Evolutionary conservation across 179 eudicot species (phyloP), one percentile per base, ranked within the genome.

Genomic region (Spinacia oleracea): DNA sequence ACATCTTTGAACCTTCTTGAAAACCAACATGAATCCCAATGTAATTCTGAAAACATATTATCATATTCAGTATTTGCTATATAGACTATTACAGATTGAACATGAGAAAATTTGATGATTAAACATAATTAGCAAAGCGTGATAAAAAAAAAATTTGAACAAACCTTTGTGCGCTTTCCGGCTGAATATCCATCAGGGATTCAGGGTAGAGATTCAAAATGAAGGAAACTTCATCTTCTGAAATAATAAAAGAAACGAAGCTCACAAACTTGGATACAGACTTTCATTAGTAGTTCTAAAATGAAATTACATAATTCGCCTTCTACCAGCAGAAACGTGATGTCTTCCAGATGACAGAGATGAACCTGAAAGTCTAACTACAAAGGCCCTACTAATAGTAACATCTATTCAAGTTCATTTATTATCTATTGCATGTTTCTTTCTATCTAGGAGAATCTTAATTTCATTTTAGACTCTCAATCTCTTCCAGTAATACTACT

Each of bases 191-290:
- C 94, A 85, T 93, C 93, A 38, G n/a, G n/a, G n/a, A n/a, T n/a
- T n/a, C n/a, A n/a, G 88, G 91, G 78, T 85, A 93, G 75, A 96
- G 91, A 83, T 86, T 89, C 82, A 96, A 66, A 14, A 82, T 78
- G 85, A 96, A 92, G 66, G 99, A 96, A 62, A 92, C 91, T 82
- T 93, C 98, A 71, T 78, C 81, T 59, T 96, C 98, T 93, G 81
- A 35, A 80, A 89, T 58, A 35, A 75, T 40, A 72, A 56, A 75
- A 62, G 48, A 67, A 62, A 46, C 40, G 16, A 59, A 25, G 34
- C 21, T 70, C 62, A 78, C 35, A 83, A 43, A 48, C 7, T 34
- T 18, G 40, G n/a, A 60, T 31, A 65, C 9, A 29, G n/a, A 35
- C 42, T 67, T 53, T 78, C 38, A 34, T 58, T 50, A 75, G 56